phyloP scores from a whole-genome alignment of 768 basidiomycete species.

The Tricholoma furcatifolium region DNA sequence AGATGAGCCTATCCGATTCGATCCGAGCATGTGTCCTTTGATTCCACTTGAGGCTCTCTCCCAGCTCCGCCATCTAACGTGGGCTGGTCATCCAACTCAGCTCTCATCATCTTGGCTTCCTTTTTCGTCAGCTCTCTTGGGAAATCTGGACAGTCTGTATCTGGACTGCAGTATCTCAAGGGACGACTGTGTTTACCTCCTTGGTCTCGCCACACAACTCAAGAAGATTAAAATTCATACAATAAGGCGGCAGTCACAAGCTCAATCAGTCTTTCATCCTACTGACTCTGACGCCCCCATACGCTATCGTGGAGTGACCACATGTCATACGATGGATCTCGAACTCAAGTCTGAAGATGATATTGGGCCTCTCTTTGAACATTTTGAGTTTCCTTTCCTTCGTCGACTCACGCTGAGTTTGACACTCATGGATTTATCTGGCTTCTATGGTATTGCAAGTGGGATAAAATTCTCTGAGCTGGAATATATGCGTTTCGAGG shows the following conservation, averaged over 20 bases:
- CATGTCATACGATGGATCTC: background rate
- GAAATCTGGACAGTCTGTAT: background rate
- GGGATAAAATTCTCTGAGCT: too few species aligned
- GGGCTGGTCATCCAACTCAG: background rate
- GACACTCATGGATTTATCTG: too few species aligned
- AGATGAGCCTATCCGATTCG: too few species aligned
- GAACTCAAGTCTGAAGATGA: background rate
- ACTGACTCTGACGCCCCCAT: background rate
- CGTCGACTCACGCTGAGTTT: too few species aligned
- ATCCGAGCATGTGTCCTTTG: too few species aligned
- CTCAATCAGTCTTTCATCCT: background rate
- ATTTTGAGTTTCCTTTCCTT: too few species aligned
- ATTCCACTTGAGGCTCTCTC: too few species aligned
- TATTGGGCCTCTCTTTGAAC: background rate
- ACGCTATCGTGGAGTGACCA: background rate
- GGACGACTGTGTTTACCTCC: background rate
- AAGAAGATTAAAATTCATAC: background rate
- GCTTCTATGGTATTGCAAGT: too few species aligned
- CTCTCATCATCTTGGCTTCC: background rate
- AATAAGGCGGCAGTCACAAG: background rate
- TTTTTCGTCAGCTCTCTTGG: background rate
- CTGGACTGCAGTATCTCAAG: background rate
- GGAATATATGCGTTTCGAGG: too few species aligned
- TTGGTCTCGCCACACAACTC: background rate
- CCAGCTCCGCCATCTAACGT: background rate